Evolutionary conservation across 148 eudicot genomes (phyloP).

Genomic region (Chenopodium formosanum): DNA sequence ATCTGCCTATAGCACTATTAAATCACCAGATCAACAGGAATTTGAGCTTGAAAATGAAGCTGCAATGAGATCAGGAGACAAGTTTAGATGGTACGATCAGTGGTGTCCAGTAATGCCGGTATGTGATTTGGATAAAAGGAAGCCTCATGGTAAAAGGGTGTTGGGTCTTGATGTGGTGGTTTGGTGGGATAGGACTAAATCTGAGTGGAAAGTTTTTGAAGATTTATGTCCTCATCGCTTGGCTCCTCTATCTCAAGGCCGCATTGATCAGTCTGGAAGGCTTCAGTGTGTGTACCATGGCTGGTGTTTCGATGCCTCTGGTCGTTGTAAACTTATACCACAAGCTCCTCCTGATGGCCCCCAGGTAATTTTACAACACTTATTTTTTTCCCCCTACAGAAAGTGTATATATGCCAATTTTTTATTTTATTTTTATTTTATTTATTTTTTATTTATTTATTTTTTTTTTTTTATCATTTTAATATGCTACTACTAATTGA

Average conservation of each 20-base stretch:
- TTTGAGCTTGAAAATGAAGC: too few species aligned
- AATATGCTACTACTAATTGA: neutral
- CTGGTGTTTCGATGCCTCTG: slow-evolving; percentile 79
- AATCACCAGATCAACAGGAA: neutral
- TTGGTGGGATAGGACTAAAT: slow-evolving; percentile 72
- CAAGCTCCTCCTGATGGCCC: slow-evolving; percentile 77
- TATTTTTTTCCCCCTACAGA: too few species aligned
- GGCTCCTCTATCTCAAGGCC: slow-evolving; percentile 79
- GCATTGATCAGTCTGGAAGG: slow-evolving; percentile 78
- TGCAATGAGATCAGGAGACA: slow-evolving; percentile 10
- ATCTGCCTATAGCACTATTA: too few species aligned
- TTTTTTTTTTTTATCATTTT: too few species aligned
- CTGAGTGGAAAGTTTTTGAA: slow-evolving; percentile 74
- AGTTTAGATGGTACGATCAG: slow-evolving; percentile 62
- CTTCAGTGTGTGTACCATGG: slow-evolving; percentile 90
- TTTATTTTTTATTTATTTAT: too few species aligned
- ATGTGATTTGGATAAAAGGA: slow-evolving; percentile 72
- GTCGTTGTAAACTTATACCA: slow-evolving; percentile 69
- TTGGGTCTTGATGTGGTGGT: slow-evolving; percentile 66
- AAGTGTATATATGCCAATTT: too few species aligned
- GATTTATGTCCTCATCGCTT: slow-evolving; percentile 77
- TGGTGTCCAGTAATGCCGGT: slow-evolving; percentile 73
- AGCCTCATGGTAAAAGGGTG: slow-evolving; percentile 59
- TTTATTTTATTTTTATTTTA: too few species aligned
- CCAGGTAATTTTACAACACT: slow-evolving; percentile 34